Conservation (phyloP, 106 monocot species). For the Gastrodia elata region DNA sequence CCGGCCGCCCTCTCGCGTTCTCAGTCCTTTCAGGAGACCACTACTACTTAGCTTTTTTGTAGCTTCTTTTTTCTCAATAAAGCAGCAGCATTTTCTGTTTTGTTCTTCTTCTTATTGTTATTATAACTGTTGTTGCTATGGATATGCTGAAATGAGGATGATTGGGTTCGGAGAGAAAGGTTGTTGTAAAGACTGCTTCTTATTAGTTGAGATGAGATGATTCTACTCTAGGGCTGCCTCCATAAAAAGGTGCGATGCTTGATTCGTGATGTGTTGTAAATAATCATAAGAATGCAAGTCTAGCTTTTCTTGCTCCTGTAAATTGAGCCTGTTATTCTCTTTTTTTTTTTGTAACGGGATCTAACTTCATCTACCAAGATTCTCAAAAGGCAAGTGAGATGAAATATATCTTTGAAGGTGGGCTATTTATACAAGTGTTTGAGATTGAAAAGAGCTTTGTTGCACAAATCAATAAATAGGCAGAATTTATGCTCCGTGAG, state of each 20-base stretch:
- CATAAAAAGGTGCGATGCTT: neutral
- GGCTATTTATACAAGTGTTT: too few relatives aligned
- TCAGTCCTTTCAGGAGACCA: slow-evolving; percentile 20
- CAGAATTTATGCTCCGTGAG: too few relatives aligned
- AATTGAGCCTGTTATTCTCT: too few relatives aligned
- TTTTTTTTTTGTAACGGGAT: too few relatives aligned
- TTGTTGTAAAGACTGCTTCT: neutral
- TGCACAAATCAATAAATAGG: too few relatives aligned
- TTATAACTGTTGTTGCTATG: neutral
- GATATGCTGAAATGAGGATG: neutral
- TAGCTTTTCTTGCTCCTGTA: too few relatives aligned
- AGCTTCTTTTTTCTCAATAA: neutral
- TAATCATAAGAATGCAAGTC: neutral
- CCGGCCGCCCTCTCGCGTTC: slow-evolving; percentile 20
- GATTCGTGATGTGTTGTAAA: neutral
- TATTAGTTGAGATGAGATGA: too few relatives aligned
- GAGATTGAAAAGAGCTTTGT: too few relatives aligned
- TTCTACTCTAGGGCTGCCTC: neutral
- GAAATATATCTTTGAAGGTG: too few relatives aligned
- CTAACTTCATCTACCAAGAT: too few relatives aligned
- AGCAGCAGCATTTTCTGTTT: neutral
- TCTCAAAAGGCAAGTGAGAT: too few relatives aligned
- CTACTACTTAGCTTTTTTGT: neutral
- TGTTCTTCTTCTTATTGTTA: too few relatives aligned
- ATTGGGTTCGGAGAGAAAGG: neutral